Evolutionary conservation across 306 rosid species (phyloP).

Genomic region (Glycyrrhiza uralensis): DNA sequence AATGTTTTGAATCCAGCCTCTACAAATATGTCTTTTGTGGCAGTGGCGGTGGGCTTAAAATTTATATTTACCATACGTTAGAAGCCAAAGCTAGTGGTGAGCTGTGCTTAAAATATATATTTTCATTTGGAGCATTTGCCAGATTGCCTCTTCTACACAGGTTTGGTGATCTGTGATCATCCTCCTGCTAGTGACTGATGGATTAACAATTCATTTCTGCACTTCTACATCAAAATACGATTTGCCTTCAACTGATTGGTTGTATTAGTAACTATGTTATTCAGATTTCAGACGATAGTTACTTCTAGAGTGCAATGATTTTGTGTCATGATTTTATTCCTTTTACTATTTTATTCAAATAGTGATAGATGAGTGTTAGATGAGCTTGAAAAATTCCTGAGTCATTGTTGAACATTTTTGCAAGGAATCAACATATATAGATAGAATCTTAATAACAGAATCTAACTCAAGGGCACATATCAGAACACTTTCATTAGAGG

Average conservation of each 20-base stretch:
- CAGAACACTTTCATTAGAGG: no score
- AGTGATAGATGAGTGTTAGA: no score
- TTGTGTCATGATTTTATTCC: background rate
- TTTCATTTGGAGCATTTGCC: constrained; percentile 87
- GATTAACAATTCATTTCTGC: constrained; percentile 5
- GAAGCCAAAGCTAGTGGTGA: constrained; percentile 98
- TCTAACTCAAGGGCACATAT: no score
- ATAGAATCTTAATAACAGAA: no score
- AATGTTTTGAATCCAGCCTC: no score
- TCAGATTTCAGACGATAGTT: constrained; percentile 9
- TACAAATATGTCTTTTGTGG: no score
- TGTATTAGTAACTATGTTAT: background rate
- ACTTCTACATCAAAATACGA: background rate
- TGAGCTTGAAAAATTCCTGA: no score
- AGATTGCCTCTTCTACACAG: constrained; percentile 83
- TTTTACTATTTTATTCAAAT: background rate
- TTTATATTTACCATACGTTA: constrained; percentile 81
- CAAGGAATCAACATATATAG: no score
- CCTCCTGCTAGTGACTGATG: background rate
- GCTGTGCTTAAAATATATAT: constrained; percentile 80
- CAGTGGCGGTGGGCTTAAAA: no score
- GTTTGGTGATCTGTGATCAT: constrained; percentile 50
- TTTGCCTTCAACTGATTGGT: background rate
- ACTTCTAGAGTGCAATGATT: background rate
- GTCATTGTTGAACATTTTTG: no score